Percentiles rank a stretch among this genome's conserved stretches.
Conservation (phyloP, 2,329 filamentous ascomycete species). For the Alternaria rosae region DNA sequence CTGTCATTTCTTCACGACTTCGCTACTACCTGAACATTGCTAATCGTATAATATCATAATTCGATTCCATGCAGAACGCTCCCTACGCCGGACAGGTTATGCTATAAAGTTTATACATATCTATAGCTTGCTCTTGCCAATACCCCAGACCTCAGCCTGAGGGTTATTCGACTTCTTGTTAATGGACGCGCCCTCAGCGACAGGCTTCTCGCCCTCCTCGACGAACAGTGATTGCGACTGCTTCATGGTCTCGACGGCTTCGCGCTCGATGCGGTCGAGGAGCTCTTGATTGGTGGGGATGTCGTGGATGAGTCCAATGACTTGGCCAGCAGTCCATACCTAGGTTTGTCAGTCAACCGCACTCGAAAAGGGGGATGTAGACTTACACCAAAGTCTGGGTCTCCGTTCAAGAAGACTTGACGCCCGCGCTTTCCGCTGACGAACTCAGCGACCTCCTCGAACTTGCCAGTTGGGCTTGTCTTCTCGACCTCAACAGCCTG, state of each 20-base stretch:
- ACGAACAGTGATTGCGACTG: conserved; percentile 49
- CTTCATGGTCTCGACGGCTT: conserved; percentile 54
- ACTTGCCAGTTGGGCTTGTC: conserved; percentile 84
- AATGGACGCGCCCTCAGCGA: conserved; percentile 31
- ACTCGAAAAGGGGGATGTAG: background rate
- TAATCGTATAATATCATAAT: background rate
- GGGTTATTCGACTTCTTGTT: conserved; percentile 50
- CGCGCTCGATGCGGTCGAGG: conserved; percentile 55
- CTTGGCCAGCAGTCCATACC: conserved; percentile 97
- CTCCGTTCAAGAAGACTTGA: conserved; percentile 91
- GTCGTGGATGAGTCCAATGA: conserved; percentile 71
- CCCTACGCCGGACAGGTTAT: background rate
- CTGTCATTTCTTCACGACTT: background rate
- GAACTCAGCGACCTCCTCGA: conserved; percentile 83
- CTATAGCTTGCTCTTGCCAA: conserved; percentile 55
- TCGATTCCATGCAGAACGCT: background rate
- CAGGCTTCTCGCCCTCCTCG: conserved; percentile 30
- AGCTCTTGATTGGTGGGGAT: conserved; percentile 59
- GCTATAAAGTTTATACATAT: background rate
- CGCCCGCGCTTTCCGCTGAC: conserved; percentile 91
- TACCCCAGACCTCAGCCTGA: conserved; percentile 51
- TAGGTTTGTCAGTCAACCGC: conserved; percentile 49
- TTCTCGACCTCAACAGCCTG: conserved; percentile 83
- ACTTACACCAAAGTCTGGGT: conserved; percentile 77
- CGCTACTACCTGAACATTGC: background rate